A percentile compares a stretch with the other conserved stretches of the same genome.
phyloP scores from a whole-genome alignment of 2,329 filamentous ascomycete species.

The Chrysosporium queenslandicum region DNA sequence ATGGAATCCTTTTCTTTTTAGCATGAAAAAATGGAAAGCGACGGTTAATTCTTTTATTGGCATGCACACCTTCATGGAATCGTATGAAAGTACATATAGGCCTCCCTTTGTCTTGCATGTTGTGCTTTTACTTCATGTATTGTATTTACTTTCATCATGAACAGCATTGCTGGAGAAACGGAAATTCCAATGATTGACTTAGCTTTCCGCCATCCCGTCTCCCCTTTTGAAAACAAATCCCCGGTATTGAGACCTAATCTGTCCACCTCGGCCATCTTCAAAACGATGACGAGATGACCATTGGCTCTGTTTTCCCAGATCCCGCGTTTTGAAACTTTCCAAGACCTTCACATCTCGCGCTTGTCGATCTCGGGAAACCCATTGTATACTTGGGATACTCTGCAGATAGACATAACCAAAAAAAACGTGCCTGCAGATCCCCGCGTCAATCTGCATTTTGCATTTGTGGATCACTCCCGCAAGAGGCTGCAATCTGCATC shows the following conservation, averaged over 20 bases:
- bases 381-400: no score
- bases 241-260: background rate
- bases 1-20: conserved; percentile 1
- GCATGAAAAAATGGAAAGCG: conserved; percentile 10
- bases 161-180: background rate
- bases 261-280: background rate
- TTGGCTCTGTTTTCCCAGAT: background rate
- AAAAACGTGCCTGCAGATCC: conserved; percentile 4
- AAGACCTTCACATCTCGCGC: conserved; percentile 8
- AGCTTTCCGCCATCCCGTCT: conserved; percentile 4
- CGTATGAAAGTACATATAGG: background rate
- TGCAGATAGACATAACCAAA: background rate
- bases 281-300: background rate
- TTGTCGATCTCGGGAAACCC: no score
- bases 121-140: background rate
- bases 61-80: background rate
- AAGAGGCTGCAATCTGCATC: no score
- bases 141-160: conserved; percentile 9
- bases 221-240: background rate
- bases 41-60: conserved; percentile 6
- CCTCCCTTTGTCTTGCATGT: background rate
- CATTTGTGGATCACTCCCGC: no score
- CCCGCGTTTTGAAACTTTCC: background rate
- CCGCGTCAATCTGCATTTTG: no score
- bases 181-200: conserved; percentile 10